Evolutionary conservation across 2,329 filamentous ascomycete genomes (phyloP), one percentile per base, ranked within the genome.

Genomic region (Pseudopithomyces maydicus): DNA sequence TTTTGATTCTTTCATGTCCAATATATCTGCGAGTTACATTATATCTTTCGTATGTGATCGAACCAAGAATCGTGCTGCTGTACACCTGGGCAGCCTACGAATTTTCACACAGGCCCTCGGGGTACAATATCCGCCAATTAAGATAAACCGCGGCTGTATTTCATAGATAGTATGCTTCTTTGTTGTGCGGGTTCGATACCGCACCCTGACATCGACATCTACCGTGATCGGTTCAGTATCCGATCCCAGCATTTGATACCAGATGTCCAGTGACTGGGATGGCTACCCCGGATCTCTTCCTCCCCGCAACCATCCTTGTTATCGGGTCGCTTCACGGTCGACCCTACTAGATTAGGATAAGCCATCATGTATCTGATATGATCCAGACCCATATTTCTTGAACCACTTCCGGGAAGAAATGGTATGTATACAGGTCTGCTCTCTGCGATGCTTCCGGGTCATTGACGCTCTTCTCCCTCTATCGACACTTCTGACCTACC

Each of bases 111-210:
- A 29, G 8, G 26, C 26, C 26, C 26, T 29, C 26, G 22, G 8
- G 5, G 10, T n/a, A 8, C 44, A 12, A 15, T 36, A 22, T 14
- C 14, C n/a, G 8, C 4, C 4, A 8, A 29, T 5, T 8, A 4
- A 29, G 29, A 33, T 35, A n/a, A n/a, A n/a, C n/a, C n/a, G n/a
- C n/a, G n/a, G n/a, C n/a, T n/a, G n/a, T n/a, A n/a, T n/a, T n/a
- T n/a, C n/a, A n/a, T n/a, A n/a, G n/a, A n/a, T n/a, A n/a, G n/a
- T n/a, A n/a, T n/a, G n/a, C n/a, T n/a, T n/a, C n/a, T n/a, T n/a
- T n/a, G n/a, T n/a, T n/a, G n/a, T n/a, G 48, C 53, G 15, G 56
- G 54, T 52, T 26, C 23, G 23, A 23, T 42, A 14, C 38, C 49
- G 49, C 23, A 19, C 20, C 23, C 4, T 29, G 26, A 29, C 6